Percentiles rank a stretch among this genome's conserved stretches.
Conservation (phyloP, 1,139 yeast species). For the Hemisphaericaspora xylanilytica region DNA sequence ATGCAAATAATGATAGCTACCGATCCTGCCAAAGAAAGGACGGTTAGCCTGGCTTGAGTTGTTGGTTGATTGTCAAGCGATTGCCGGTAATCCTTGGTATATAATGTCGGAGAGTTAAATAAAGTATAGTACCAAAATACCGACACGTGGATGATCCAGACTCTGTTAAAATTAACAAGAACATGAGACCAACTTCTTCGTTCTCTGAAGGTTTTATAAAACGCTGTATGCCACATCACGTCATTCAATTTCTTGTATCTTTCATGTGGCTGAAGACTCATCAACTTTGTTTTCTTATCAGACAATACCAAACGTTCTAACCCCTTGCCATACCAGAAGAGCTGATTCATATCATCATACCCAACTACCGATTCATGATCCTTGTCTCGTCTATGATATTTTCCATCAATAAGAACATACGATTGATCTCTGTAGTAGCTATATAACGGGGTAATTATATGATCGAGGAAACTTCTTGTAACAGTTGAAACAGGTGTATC, state of each 20-base stretch:
- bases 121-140: slow-evolving; percentile 60
- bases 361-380: slow-evolving; percentile 57
- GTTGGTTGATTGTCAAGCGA: slow-evolving; percentile 50
- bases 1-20: slow-evolving; percentile 45
- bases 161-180: slow-evolving; percentile 55
- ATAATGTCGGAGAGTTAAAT: slow-evolving; percentile 53
- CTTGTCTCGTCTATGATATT: slow-evolving; percentile 41
- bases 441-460: slow-evolving; percentile 74
- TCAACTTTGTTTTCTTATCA: slow-evolving; percentile 35
- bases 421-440: slow-evolving; percentile 57
- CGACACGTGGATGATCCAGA: slow-evolving; percentile 60
- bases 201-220: slow-evolving; percentile 56
- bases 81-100: slow-evolving; percentile 48
- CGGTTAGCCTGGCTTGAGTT: slow-evolving; percentile 40
- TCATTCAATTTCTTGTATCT: slow-evolving; percentile 44
- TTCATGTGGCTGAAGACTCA: slow-evolving; percentile 43
- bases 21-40: slow-evolving; percentile 52
- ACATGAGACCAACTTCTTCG: slow-evolving; percentile 60
- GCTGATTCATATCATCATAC: slow-evolving; percentile 63
- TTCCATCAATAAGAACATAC: slow-evolving; percentile 36
- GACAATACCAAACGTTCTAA: slow-evolving; percentile 42
- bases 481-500: slow-evolving; percentile 22
- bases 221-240: slow-evolving; percentile 50
- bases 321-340: slow-evolving; percentile 58
- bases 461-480: slow-evolving; percentile 51